phyloP scores from a whole-genome alignment of 495 filamentous ascomycete species.

The Annulohypoxylon bovei region DNA sequence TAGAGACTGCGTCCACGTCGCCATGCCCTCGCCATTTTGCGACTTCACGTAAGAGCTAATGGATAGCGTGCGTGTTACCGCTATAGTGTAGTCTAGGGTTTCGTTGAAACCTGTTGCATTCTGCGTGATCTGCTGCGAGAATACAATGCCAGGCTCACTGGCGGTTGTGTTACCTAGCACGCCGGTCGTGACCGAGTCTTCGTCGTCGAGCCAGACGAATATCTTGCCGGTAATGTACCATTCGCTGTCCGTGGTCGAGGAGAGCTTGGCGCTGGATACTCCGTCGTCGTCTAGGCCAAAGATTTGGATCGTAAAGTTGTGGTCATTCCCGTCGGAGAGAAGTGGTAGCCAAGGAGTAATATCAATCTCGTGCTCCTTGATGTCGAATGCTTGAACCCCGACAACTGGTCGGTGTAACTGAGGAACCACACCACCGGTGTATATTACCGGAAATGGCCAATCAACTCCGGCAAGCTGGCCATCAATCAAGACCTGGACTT shows the following conservation, averaged over 20 bases:
- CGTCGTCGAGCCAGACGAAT: conserved; percentile 77
- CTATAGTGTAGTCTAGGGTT: conserved; percentile 69
- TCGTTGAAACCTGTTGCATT: conserved; percentile 65
- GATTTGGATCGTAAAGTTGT: conserved; percentile 78
- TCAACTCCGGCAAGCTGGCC: conserved; percentile 80
- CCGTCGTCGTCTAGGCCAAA: conserved; percentile 69
- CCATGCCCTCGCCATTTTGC: conserved; percentile 52
- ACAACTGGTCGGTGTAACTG: conserved; percentile 87
- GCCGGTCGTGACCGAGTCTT: conserved; percentile 66
- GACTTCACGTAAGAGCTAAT: conserved; percentile 65
- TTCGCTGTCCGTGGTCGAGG: conserved; percentile 68
- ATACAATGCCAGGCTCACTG: conserved; percentile 47
- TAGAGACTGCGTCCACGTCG: conserved; percentile 71
- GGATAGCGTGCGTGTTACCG: conserved; percentile 65
- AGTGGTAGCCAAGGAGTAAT: conserved; percentile 81
- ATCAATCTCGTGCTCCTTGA: conserved; percentile 86
- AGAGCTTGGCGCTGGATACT: conserved; percentile 57
- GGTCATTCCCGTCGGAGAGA: conserved; percentile 71
- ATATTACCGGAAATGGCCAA: conserved; percentile 90
- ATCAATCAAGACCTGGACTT: conserved; percentile 85
- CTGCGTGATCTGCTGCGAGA: conserved; percentile 55
- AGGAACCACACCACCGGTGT: conserved; percentile 87
- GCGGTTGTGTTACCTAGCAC: conserved; percentile 21
- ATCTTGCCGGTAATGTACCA: conserved; percentile 90
- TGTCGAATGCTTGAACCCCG: conserved; percentile 85